phyloP scores from a whole-genome alignment of 306 rosid species.

The Sechiopsis laciniata region DNA sequence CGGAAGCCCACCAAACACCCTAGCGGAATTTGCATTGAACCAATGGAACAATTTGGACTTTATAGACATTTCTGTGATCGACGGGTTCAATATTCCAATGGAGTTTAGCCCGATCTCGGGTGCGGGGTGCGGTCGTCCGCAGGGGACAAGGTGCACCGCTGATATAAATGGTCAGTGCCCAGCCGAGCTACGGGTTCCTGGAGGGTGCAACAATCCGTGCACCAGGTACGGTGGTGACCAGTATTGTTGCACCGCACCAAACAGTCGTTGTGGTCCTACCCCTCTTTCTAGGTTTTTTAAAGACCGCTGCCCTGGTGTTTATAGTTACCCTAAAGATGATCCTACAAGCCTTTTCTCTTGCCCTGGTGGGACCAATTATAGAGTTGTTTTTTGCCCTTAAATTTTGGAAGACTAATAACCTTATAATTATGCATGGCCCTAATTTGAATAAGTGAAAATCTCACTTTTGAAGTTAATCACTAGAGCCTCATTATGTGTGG shows the following conservation, averaged over 20 bases:
- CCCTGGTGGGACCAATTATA: slow-evolving; percentile 40
- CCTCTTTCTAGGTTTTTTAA: slow-evolving; percentile 43
- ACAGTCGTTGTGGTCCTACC: slow-evolving; percentile 35
- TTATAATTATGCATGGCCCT: too few relatives aligned
- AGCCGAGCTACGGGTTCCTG: slow-evolving; percentile 22
- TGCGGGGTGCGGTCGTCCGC: slow-evolving; percentile 27
- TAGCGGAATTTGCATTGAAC: slow-evolving; percentile 45
- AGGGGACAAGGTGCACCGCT: slow-evolving; percentile 21
- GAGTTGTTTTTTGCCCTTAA: slow-evolving; percentile 36
- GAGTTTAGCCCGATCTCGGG: slow-evolving; percentile 31
- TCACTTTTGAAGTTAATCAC: too few relatives aligned
- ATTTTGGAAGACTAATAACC: too few relatives aligned
- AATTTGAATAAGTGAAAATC: too few relatives aligned
- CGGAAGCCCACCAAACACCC: slow-evolving; percentile 50
- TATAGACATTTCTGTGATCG: slow-evolving; percentile 38
- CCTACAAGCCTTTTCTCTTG: slow-evolving; percentile 40
- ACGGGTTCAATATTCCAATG: slow-evolving; percentile 51
- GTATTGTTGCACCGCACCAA: slow-evolving; percentile 35
- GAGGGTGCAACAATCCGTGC: slow-evolving; percentile 57
- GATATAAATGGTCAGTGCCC: slow-evolving; percentile 58
- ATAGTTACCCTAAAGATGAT: slow-evolving; percentile 51
- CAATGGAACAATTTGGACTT: slow-evolving; percentile 40
- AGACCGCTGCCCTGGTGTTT: slow-evolving; percentile 39
- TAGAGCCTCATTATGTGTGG: too few relatives aligned
- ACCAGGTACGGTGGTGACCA: slow-evolving; percentile 31